Evolutionary conservation across 257 asterid genomes (phyloP).

Genomic region (Vinca minor): DNA sequence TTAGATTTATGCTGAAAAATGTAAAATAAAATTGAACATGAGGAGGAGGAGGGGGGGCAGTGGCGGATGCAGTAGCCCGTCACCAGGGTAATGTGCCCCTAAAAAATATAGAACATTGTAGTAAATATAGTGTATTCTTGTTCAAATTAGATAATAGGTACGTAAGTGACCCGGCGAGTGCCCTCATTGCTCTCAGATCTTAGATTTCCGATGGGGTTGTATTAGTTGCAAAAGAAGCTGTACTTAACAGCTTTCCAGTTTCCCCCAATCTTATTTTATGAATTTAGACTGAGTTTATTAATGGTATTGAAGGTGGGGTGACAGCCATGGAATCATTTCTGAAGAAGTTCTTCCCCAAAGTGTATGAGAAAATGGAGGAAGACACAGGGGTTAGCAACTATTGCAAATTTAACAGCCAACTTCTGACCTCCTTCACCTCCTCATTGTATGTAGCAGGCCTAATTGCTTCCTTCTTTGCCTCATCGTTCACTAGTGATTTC

Average conservation of each 20-base stretch:
- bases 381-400: conserved; percentile 20
- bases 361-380: conserved; percentile 17
- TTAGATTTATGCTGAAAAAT: not conserved
- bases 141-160: no score
- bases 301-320: conserved; percentile 22
- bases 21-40: not conserved
- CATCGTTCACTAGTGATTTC: conserved; percentile 16
- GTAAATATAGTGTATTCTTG: no score
- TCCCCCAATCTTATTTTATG: no score
- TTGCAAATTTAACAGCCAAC: conserved; percentile 21
- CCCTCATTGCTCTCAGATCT: no score
- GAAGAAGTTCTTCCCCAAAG: conserved; percentile 19
- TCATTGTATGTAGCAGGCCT: conserved; percentile 22
- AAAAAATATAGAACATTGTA: no score
- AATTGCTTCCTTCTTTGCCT: conserved; percentile 20
- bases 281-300: not conserved
- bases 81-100: no score
- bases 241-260: no score
- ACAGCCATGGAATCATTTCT: conserved; percentile 18
- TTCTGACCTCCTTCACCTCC: conserved; percentile 20
- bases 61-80: no score
- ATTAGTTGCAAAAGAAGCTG: not conserved
- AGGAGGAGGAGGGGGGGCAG: no score
- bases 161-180: no score
- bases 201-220: no score